Evolutionary conservation across 352 stramenopile species (phyloP).

Genomic region (Globisporangium heterothallicum): DNA sequence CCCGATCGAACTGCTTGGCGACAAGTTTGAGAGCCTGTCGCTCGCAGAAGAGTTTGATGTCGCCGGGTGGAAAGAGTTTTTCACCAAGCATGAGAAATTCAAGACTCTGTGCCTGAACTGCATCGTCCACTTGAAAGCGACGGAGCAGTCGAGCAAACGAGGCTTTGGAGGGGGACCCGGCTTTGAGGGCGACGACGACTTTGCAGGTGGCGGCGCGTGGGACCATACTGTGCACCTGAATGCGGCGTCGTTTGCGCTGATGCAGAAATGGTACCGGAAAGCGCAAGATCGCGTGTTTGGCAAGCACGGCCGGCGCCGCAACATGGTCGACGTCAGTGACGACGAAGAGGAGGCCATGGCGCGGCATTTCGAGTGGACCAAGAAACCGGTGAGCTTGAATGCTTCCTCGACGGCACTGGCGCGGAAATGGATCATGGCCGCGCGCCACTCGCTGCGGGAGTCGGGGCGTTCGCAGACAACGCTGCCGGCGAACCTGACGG

Average conservation of each 20-base stretch:
- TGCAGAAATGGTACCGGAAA: slow-evolving; percentile 90
- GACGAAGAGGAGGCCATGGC: slow-evolving; percentile 78
- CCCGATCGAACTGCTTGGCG: slow-evolving; percentile 88
- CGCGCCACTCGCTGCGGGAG: slow-evolving; percentile 53
- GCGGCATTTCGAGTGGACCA: slow-evolving; percentile 74
- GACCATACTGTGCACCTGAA: slow-evolving; percentile 55
- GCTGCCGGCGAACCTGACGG: slow-evolving; percentile 49
- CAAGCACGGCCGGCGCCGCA: slow-evolving; percentile 51
- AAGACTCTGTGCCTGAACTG: slow-evolving; percentile 94
- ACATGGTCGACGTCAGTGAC: slow-evolving; percentile 75
- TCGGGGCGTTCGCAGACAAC: slow-evolving; percentile 27
- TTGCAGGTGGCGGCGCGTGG: slow-evolving; percentile 32
- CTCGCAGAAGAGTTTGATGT: slow-evolving; percentile 90
- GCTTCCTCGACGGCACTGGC: slow-evolving; percentile 78
- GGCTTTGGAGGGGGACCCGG: slow-evolving; percentile 18
- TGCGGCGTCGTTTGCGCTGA: slow-evolving; percentile 82
- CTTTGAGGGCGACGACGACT: slow-evolving; percentile 16
- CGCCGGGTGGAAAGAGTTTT: slow-evolving; percentile 95
- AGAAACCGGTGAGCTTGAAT: slow-evolving; percentile 60
- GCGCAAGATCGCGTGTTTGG: slow-evolving; percentile 88
- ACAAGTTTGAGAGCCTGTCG: slow-evolving; percentile 88
- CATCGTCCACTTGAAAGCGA: slow-evolving; percentile 73
- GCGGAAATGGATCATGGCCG: slow-evolving; percentile 72
- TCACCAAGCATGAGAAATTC: slow-evolving; percentile 90
- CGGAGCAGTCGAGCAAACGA: slow-evolving; percentile 18